Evolutionary conservation across 352 stramenopile genomes (phyloP), one percentile per base, ranked within the genome.

Genomic region (Pythium brassicae): DNA sequence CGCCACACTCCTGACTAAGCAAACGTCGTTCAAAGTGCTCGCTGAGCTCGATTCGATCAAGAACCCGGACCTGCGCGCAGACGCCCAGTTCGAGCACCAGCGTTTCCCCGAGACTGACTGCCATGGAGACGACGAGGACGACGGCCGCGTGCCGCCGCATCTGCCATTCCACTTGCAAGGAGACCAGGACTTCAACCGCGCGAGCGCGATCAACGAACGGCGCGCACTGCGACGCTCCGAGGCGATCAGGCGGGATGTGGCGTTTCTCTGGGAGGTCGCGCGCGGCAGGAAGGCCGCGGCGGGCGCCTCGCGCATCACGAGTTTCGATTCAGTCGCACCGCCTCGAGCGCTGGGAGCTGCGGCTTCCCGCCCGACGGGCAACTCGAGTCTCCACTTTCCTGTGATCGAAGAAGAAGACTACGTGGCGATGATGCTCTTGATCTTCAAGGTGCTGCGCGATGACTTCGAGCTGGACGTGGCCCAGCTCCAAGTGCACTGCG

Each of bases 151-250:
- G 17, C n/a, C 35, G 6, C 66, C 68, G 2, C 43, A 76, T 12
- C 58, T 92, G 39, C 83, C 83, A 10, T 92, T 92, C 66, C 81
- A 92, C 37, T 49, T 92, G 10, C 83, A 92, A 32, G 83, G 83
- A 12, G 82, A 87, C 53, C 56, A 62, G 19, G 61, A 82, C 23
- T 88, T 92, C 50, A 83, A 89, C 52, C 76, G 86, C 37, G 78
- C 75, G 4, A 73, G 63, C 27, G 79, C 68, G 8, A 50, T 92
- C n/a, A 69, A 68, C 20, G 71, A 76, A n/a, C 68, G 83, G 10
- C 64, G 73, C 17, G 71, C 68, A 34, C 57, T 92, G 45, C 78
- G 73, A 10, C 78, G 76, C 22, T 80, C 76, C 0, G 64, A 80
- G 20, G 23, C 46, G 1, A 65, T 92, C 52, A 67, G 68, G 32